Evolutionary conservation across 495 filamentous ascomycete species (phyloP).

Genomic region (Trichocladium antarcticum): DNA sequence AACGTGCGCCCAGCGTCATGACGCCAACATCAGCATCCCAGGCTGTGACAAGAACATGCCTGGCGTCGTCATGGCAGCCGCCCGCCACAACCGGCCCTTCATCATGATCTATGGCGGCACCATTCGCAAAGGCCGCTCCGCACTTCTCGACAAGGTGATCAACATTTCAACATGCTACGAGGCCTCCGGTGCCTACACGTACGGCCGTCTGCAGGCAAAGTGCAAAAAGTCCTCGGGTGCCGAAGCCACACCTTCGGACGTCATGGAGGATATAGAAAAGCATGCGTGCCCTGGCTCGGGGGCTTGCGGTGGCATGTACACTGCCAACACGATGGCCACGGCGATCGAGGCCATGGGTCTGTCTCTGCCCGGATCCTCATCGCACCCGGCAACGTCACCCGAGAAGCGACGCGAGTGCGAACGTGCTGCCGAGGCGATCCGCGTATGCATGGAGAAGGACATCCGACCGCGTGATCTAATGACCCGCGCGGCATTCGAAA

Average conservation of each 20-base stretch:
- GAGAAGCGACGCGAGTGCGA: constrained; percentile 88
- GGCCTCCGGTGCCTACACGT: constrained; percentile 75
- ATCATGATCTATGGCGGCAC: constrained; percentile 76
- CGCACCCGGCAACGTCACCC: constrained; percentile 75
- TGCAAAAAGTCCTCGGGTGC: constrained; percentile 24
- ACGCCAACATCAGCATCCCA: constrained; percentile 89
- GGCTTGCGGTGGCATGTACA: constrained; percentile 96
- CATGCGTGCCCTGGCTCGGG: constrained; percentile 84
- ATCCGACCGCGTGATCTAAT: constrained; percentile 78
- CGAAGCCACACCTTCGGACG: constrained; percentile 53
- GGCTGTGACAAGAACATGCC: constrained; percentile 99
- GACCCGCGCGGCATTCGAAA: constrained; percentile 79
- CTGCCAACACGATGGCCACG: constrained; percentile 95
- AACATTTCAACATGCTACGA: constrained; percentile 91
- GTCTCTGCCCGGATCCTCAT: constrained; percentile 78
- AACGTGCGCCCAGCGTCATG: constrained; percentile 77
- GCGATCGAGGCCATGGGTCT: constrained; percentile 95
- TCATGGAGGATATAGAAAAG: constrained; percentile 77
- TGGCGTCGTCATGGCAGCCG: constrained; percentile 55
- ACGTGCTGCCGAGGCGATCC: constrained; percentile 77
- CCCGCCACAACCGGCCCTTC: constrained; percentile 80
- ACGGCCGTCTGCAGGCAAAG: constrained; percentile 49
- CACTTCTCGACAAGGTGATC: constrained; percentile 65
- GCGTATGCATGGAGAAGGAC: constrained; percentile 72
- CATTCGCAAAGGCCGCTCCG: constrained; percentile 75